These are phyloP conservation scores for Hypoxylon fragiforme DNA, from an alignment of 495 filamentous ascomycete species.

Conservation along the genomic window DNA sequence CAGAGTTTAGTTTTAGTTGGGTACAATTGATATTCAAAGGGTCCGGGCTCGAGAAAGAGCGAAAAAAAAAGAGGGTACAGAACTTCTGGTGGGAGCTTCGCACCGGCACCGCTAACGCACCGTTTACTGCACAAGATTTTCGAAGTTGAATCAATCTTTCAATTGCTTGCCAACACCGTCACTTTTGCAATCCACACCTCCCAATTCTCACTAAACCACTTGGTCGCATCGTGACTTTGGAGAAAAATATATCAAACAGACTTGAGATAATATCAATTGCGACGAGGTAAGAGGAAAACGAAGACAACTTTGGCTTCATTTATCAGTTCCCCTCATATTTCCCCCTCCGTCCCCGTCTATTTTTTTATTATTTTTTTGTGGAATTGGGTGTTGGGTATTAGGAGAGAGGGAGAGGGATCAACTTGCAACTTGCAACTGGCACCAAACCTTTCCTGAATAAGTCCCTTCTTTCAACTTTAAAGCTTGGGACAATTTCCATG, in stretches of 20 bases:
- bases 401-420: no score
- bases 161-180: slow-evolving; percentile 11
- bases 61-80: slow-evolving; percentile 12
- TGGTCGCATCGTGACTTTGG: slow-evolving; percentile 25
- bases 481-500: no score
- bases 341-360: slow-evolving; percentile 11
- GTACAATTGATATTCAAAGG: slow-evolving; percentile 15
- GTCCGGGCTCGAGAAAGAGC: slow-evolving; percentile 4
- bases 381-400: no score
- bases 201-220: slow-evolving; percentile 2
- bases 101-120: slow-evolving; percentile 15
- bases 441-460: no score
- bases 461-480: no score
- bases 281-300: slow-evolving; percentile 28
- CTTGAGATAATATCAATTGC: slow-evolving; percentile 32
- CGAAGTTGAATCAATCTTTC: slow-evolving; percentile 15
- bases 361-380: slow-evolving; percentile 2
- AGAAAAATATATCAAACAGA: no score
- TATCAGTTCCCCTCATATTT: slow-evolving; percentile 15
- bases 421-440: no score
- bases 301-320: slow-evolving; percentile 5
- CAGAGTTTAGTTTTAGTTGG: slow-evolving; percentile 23
- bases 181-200: slow-evolving; percentile 14
- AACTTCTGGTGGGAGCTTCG: slow-evolving; percentile 33
- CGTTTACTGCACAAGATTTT: slow-evolving; percentile 21